Base-by-base conservation (phyloP, 805 yeast species). In the Candida insectorum region DNA sequence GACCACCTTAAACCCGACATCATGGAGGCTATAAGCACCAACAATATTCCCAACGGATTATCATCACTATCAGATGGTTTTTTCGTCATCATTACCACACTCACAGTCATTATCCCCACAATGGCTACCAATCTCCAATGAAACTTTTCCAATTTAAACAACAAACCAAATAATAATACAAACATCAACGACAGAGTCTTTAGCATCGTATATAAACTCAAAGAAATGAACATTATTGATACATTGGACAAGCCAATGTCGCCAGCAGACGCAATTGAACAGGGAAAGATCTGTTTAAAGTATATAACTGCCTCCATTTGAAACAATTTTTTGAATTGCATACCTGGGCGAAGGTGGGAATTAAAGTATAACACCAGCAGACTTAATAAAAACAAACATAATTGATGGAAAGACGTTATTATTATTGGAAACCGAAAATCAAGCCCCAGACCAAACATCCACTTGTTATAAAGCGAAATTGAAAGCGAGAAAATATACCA, bases 1-100 rank as follows among this genome's bases (percentile, higher is more conserved):
- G 95, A 91, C 98, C 98, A 93, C 43, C 98, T 73, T 32, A 93
- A 63, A 0, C 98, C 98, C 11, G 93, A 81, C 62, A 87, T 73
- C 53, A 83, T 72, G 2, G 95, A 77, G 4, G 96, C 89, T 2
- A 74, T 61, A 18, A 93, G 60, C 1, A 91, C 97, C 17, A 88
- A 61, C 2, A 77, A 33, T 15, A 87, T 77, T 2, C 98, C 97
- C 2, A 81, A 9, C 23, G 41, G 51, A 36, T 37, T 58, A 38
- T 39, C 36, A 30, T 43, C 45, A 8, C 10, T 8, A 8, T 46
- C 39, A 18, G 39, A 19, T 3, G 52, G 55, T 18, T 42, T 48
- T 49, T 73, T 74, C 4, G 87, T 91, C 97, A 93, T 93, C 77
- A 89, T 69, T 38, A 78, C 64, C 9, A 93, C 97, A 12, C 97